These are phyloP conservation scores for Achaetomiella virescens DNA, from an alignment of 495 filamentous ascomycete genomes.

Conservation along the genomic window DNA sequence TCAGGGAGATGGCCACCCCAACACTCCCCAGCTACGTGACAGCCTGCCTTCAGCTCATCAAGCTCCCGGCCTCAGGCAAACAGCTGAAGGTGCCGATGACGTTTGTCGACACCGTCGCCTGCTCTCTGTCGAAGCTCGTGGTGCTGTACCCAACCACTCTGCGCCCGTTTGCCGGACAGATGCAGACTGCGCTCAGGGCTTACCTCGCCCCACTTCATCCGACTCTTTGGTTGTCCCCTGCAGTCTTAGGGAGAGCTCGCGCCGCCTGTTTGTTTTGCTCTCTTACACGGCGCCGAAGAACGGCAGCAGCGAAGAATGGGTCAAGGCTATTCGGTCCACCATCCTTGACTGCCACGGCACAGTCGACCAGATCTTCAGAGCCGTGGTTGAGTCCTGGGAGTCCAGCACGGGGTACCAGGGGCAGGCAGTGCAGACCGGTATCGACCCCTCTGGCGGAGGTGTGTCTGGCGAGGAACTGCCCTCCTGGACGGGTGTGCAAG, in stretches of 20 bases:
- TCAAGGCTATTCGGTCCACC: slow-evolving; percentile 50
- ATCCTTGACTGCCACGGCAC: slow-evolving; percentile 60
- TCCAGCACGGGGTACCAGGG: slow-evolving; percentile 42
- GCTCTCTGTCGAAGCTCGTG: slow-evolving; percentile 58
- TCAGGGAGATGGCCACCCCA: slow-evolving; percentile 84
- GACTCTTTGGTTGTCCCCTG: slow-evolving; percentile 41
- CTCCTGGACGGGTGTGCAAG: slow-evolving; percentile 62
- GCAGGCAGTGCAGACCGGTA: slow-evolving; percentile 30
- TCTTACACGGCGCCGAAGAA: slow-evolving; percentile 74
- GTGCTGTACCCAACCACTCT: slow-evolving; percentile 71
- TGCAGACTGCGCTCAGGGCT: slow-evolving; percentile 51
- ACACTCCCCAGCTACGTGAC: slow-evolving; percentile 67
- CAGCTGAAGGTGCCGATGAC: slow-evolving; percentile 30
- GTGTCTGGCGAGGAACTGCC: slow-evolving; percentile 46
- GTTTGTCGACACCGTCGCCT: slow-evolving; percentile 53
- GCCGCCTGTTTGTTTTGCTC: slow-evolving; percentile 58
- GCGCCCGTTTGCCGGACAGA: slow-evolving; percentile 63
- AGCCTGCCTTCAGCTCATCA: slow-evolving; percentile 62
- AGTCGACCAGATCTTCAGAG: slow-evolving; percentile 66
- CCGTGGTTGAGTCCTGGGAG: slow-evolving; percentile 72
- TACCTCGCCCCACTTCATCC: slow-evolving; percentile 53
- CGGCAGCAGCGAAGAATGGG: slow-evolving; percentile 66
- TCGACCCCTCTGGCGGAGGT: slow-evolving; percentile 39
- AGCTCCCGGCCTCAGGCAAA: slow-evolving; percentile 40
- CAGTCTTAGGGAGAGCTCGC: slow-evolving; percentile 46